These are phyloP conservation scores for Eucommia ulmoides DNA, from an alignment of 257 asterid genomes.

Conservation along the genomic window DNA sequence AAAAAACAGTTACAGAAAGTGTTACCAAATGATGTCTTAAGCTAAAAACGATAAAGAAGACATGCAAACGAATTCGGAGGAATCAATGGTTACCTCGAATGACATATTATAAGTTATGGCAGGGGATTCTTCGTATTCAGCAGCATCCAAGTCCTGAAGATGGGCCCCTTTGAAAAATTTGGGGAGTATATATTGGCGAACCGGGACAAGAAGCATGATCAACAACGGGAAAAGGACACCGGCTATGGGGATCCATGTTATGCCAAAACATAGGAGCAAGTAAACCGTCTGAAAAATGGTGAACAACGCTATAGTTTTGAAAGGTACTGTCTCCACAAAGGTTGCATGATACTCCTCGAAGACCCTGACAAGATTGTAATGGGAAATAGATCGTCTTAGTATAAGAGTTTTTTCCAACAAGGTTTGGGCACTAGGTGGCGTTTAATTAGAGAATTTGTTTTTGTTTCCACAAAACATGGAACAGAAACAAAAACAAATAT, in stretches of 20 bases:
- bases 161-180: slow-evolving; percentile 80
- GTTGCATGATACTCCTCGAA: slow-evolving; percentile 72
- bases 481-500: neutral
- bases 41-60: neutral
- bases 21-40: too few relatives aligned
- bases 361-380: slow-evolving; percentile 35
- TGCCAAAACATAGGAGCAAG: slow-evolving; percentile 81
- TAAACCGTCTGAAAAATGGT: slow-evolving; percentile 78
- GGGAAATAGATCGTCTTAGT: slow-evolving; percentile 3
- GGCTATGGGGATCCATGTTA: slow-evolving; percentile 95
- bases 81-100: slow-evolving; percentile 38
- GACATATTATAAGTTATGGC: slow-evolving; percentile 50
- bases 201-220: slow-evolving; percentile 94
- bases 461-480: neutral
- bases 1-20: neutral
- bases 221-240: slow-evolving; percentile 86
- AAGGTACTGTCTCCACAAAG: slow-evolving; percentile 89
- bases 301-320: slow-evolving; percentile 73
- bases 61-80: neutral
- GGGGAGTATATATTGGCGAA: slow-evolving; percentile 78
- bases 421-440: neutral
- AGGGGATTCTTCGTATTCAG: slow-evolving; percentile 94
- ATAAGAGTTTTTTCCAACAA: neutral
- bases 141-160: slow-evolving; percentile 87
- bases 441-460: neutral